These are phyloP conservation scores for Talaromyces sp. DNA, from an alignment of 2,329 filamentous ascomycete genomes.

Conservation along the genomic window DNA sequence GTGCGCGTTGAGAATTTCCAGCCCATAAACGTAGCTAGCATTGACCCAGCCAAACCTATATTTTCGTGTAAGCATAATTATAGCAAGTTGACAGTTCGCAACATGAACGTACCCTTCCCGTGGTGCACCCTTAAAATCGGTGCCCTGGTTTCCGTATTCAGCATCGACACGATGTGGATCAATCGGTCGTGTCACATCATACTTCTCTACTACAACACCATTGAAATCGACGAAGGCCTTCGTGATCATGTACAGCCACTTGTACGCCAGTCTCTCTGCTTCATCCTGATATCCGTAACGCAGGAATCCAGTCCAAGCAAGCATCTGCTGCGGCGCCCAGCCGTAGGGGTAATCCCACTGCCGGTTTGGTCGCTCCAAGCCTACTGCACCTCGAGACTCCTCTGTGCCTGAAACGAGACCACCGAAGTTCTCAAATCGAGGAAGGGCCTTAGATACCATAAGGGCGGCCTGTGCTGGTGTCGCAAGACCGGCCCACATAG, in stretches of 20 bases:
- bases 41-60: conserved; percentile 97
- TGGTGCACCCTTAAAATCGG: conserved; percentile 92
- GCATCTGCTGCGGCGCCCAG: conserved; percentile 98
- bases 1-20: conserved; percentile 85
- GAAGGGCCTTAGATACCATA: conserved; percentile 79
- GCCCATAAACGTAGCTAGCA: conserved; percentile 91
- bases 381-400: conserved; percentile 78
- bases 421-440: conserved; percentile 83
- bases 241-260: conserved; percentile 98
- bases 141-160: conserved; percentile 96
- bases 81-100: background rate
- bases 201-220: conserved; percentile 97
- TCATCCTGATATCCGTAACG: conserved; percentile 92
- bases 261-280: conserved; percentile 85
- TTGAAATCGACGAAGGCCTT: conserved; percentile 99
- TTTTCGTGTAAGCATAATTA: background rate
- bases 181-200: conserved; percentile 87
- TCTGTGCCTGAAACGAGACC: conserved; percentile 89
- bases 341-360: conserved; percentile 99
- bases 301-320: conserved; percentile 90
- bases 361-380: conserved; percentile 82
- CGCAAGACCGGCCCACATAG: conserved; percentile 91
- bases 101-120: conserved; percentile 81
- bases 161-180: conserved; percentile 94
- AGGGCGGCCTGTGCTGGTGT: conserved; percentile 82